Conservation (phyloP, 2,329 filamentous ascomycete species). For the Penicillium sp. region DNA sequence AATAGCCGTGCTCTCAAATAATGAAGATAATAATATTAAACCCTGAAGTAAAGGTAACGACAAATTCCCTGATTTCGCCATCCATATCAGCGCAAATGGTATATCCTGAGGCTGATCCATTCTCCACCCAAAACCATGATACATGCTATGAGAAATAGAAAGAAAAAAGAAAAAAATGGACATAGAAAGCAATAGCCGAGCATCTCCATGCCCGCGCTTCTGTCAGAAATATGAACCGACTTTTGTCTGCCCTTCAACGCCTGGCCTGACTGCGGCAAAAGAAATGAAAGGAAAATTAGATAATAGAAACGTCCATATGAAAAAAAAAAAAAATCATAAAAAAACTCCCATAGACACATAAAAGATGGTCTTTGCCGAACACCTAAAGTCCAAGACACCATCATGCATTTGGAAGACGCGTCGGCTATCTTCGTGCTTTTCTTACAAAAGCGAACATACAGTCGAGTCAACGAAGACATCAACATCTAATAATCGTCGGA, state of each 20-base stretch:
- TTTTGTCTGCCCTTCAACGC: constrained; percentile 11
- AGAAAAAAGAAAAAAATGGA: constrained; percentile 14
- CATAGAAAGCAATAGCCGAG: not conserved
- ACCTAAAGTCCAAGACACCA: not conserved
- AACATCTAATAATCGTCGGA: too few species aligned
- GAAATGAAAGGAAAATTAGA: not conserved
- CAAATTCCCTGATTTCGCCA: constrained; percentile 8
- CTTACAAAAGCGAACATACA: not conserved
- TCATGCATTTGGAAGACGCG: not conserved
- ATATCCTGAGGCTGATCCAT: constrained; percentile 5
- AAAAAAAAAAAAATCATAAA: not conserved
- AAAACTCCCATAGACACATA: not conserved
- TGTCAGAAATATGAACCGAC: not conserved
- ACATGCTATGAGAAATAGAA: constrained; percentile 8
- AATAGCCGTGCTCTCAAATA: too few species aligned
- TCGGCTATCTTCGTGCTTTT: not conserved
- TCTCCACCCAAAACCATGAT: constrained; percentile 11
- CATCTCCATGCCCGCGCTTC: constrained; percentile 1
- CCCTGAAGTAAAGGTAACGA: not conserved
- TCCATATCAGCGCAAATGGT: constrained; percentile 13
- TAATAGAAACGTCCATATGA: not conserved
- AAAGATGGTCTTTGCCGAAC: not conserved
- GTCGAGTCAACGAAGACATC: not conserved
- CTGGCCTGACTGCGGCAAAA: not conserved
- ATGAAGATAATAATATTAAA: not conserved